These are phyloP conservation scores for Diaporthe eres DNA, from an alignment of 2,329 filamentous ascomycete species.

Conservation along the genomic window DNA sequence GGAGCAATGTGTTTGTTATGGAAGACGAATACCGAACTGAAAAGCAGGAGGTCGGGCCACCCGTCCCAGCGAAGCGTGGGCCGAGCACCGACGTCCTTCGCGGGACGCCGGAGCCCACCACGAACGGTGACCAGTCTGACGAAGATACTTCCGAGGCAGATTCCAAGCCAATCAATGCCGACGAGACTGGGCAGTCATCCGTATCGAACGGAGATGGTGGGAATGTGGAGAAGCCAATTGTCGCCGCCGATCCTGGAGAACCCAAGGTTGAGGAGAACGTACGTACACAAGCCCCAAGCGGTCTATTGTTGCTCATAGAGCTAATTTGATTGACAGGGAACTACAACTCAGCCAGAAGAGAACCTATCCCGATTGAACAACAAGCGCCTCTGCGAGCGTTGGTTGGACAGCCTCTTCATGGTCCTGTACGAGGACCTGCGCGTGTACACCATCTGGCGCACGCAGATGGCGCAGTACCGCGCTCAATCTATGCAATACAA, in stretches of 20 bases:
- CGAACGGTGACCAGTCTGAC: constrained; percentile 59
- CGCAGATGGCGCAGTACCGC: constrained; percentile 95
- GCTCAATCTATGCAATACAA: constrained; percentile 96
- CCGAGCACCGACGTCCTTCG: constrained; percentile 85
- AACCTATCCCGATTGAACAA: constrained; percentile 94
- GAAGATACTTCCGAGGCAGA: constrained; percentile 49
- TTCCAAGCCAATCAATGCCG: constrained; percentile 44
- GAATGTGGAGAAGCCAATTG: constrained; percentile 81
- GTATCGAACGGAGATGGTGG: constrained; percentile 55
- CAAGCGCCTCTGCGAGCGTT: constrained; percentile 96
- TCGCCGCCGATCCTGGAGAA: constrained; percentile 82
- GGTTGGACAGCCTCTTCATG: constrained; percentile 99
- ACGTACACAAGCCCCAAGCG: constrained; percentile 48
- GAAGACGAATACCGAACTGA: constrained; percentile 98
- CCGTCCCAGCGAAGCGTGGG: constrained; percentile 71
- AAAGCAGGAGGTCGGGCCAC: constrained; percentile 73
- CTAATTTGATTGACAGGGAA: constrained; percentile 60
- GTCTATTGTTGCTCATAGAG: constrained; percentile 44
- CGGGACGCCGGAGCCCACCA: constrained; percentile 74
- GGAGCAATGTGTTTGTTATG: constrained; percentile 99
- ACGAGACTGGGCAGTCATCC: constrained; percentile 48
- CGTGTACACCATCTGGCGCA: constrained; percentile 99
- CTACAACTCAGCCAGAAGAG: constrained; percentile 70
- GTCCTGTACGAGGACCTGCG: constrained; percentile 97
- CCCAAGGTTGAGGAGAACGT: constrained; percentile 84